A percentile compares a stretch with the other conserved stretches of the same genome.
Conservation (phyloP, 1,139 yeast species). For the Kluyveromyces sp. region DNA sequence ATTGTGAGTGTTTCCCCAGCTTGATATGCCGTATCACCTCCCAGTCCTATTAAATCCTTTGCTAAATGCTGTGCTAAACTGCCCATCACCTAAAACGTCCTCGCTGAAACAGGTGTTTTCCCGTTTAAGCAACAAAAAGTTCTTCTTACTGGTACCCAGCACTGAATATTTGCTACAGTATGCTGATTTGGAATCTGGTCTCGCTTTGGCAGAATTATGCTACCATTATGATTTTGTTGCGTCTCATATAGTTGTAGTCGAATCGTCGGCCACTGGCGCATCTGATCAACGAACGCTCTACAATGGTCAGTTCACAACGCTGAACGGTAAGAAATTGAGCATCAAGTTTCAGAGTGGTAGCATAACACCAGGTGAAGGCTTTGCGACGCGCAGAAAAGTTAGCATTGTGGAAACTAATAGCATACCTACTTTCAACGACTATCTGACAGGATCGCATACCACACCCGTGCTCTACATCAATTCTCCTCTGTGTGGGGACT, state of each 20-base stretch:
- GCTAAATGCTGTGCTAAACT: constrained; percentile 61
- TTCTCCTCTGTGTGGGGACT: constrained; percentile 41
- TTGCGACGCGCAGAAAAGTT: constrained; percentile 42
- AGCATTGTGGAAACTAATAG: constrained; percentile 40
- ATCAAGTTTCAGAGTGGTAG: constrained; percentile 45
- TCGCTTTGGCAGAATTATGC: constrained; percentile 49
- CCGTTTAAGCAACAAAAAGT: constrained; percentile 41
- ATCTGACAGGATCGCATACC: constrained; percentile 37
- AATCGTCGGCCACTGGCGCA: constrained; percentile 1
- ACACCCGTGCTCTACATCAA: constrained; percentile 50
- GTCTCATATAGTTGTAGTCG: constrained; percentile 46
- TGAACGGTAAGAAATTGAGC: constrained; percentile 52
- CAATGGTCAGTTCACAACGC: constrained; percentile 32
- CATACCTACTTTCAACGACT: constrained; percentile 40
- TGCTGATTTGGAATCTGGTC: constrained; percentile 44
- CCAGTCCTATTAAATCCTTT: constrained; percentile 54
- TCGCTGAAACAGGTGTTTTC: constrained; percentile 44
- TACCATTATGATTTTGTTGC: constrained; percentile 60
- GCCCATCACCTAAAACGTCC: constrained; percentile 47
- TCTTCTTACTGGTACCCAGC: constrained; percentile 57
- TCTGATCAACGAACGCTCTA: constrained; percentile 1
- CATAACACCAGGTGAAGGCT: constrained; percentile 53
- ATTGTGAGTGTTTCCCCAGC: background rate
- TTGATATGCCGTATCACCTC: constrained; percentile 32
- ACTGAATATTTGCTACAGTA: constrained; percentile 44